Base-by-base conservation (phyloP, 2,329 filamentous ascomycete genomes). In the Nectriaceae sp. region DNA sequence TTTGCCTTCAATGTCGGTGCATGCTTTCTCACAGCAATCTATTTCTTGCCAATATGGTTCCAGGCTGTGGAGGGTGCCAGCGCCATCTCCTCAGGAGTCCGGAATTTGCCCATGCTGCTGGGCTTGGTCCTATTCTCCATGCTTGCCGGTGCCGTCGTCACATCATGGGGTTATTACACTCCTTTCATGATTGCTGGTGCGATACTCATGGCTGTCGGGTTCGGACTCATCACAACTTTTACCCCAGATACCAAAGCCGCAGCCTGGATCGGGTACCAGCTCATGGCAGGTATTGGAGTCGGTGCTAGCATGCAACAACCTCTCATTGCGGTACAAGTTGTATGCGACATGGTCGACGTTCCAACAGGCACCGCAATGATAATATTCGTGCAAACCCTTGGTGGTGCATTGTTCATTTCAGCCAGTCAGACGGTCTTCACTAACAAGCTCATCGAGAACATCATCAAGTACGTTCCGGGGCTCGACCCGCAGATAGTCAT, bases 351-450 rank as follows among this genome's bases (percentile, higher is more conserved):
- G 55, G 50, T 50, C 16, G 62, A 64, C 38, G 46, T 64, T 5
- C 61, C 61, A 29, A 64, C 69, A 3, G 75, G 71, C 15, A 76
- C 72, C 6, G 71, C 61, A 11, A 55, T 65, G 18, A 55, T 65
- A 10, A 59, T 65, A 4, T 63, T 65, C 35, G 46, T 57, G 4
- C 72, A 75, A 51, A 70, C 65, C 0, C 60, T 75, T 0, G 72
- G 72, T 11, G 71, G 71, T 5, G 66, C 71, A 3, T 50, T 81
- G 0, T 80, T 78, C 47, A 70, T 82, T 5, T 71, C 74, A 1
- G 68, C 76, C 4, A 77, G 67, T 0, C 71, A 81, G 51, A 74
- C 71, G 11, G 70, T 81, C 11, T 80, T 81, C 50, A 72, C 70
- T 39, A 79, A 78, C 54, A 63, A 67, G 8, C 68, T 82, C 2